Evolutionary conservation across 306 rosid genomes (phyloP), one percentile per base, ranked within the genome.

Genomic region (Prunus mume): DNA sequence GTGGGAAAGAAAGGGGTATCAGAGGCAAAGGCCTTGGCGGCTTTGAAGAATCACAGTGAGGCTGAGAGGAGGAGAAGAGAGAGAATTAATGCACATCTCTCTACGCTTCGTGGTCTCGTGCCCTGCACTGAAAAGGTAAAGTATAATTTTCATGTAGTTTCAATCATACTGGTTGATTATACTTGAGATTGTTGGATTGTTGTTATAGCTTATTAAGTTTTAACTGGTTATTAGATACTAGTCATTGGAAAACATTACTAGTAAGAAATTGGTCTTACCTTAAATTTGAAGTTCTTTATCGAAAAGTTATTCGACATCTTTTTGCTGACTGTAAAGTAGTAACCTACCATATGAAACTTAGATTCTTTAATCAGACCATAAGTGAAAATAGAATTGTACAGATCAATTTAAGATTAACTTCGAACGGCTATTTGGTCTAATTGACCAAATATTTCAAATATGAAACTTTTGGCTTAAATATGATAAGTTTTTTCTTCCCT

Each of bases 11-110:
- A 85, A 75, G 91, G 83, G 75, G 77, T 19, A 28, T 76, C 86
- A 22, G 92, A 91, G 80, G 89, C 77, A 1, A 93, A 91, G 86
- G 93, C 88, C 54, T 57, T 87, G 27, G 92, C 86, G 22, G 91
- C 98, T 75, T 78, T 91, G 91, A 91, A 89, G 87, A 93, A 76
- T 22, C 98, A 93, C 74, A 88, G 97, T 74, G 93, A 89, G 71
- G 98, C 98, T 9, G 97, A 93, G 88, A 87, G 88, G 86, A 87
- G 97, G 84, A 84, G 98, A 72, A 85, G 98, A 76, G 96, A 91
- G 88, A 88, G 97, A 83, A 93, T 93, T 46, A 93, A 93, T 82
- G 85, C 89, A 15, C 98, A 91, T 88, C 91, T 93, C 71, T 72
- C 84, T 20, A 89, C 95, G 11, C 87, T 93, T 47, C 98, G 98